Percentiles rank a stretch among this genome's conserved stretches.
phyloP scores from a whole-genome alignment of 106 monocot genomes.

The Chionographis japonica region DNA sequence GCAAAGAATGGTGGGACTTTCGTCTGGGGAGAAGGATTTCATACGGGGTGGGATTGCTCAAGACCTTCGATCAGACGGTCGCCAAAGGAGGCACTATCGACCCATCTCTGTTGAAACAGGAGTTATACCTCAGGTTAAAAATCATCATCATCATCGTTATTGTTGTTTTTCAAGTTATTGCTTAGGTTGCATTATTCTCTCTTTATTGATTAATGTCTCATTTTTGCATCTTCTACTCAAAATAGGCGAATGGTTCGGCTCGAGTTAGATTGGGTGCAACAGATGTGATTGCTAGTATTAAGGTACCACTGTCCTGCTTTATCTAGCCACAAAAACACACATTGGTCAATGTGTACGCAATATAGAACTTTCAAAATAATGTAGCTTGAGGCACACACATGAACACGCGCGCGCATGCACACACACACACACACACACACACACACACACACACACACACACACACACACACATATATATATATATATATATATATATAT shows the following conservation, averaged over 20 bases:
- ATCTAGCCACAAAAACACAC: not conserved
- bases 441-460: too few species aligned
- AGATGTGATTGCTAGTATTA: conserved; percentile 82
- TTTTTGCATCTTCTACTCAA: not conserved
- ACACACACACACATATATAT: too few species aligned
- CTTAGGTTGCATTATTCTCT: not conserved
- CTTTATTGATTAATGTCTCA: not conserved
- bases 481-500: too few species aligned
- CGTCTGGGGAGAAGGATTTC: conserved; percentile 71
- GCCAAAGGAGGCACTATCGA: conserved; percentile 52
- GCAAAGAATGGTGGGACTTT: conserved; percentile 58
- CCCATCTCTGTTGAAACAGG: conserved; percentile 71
- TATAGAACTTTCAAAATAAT: too few species aligned
- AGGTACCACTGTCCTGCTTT: conserved; percentile 34
- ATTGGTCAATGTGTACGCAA: too few species aligned
- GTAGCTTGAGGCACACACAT: too few species aligned
- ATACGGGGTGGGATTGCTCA: conserved; percentile 72
- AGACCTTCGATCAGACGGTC: conserved; percentile 69
- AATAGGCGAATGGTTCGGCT: conserved; percentile 79
- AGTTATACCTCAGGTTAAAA: conserved; percentile 79
- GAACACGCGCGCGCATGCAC: too few species aligned
- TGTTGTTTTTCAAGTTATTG: not conserved
- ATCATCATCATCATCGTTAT: not conserved
- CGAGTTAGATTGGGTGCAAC: conserved; percentile 82
- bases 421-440: too few species aligned